Evolutionary conservation across 768 basidiomycete species (phyloP).

Genomic region (Russula emetica): DNA sequence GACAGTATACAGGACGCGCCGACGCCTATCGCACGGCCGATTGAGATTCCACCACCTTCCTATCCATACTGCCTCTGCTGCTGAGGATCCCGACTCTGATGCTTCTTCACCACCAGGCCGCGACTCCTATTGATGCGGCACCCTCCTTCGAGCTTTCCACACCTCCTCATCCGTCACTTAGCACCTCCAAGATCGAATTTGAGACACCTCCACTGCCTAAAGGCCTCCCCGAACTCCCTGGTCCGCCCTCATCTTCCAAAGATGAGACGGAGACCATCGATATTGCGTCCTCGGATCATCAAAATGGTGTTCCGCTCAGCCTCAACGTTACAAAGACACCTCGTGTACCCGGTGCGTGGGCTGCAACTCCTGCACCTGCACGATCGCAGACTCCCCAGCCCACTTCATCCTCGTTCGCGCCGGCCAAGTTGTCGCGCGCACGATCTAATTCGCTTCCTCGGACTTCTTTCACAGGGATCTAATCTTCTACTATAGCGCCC

Average conservation of each 20-base stretch:
- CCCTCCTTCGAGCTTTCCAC: conserved; percentile 39
- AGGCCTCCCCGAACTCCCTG: conserved; percentile 62
- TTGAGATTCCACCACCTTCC: conserved; percentile 22
- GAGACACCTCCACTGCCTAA: conserved; percentile 61
- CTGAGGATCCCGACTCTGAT: background rate
- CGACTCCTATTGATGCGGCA: conserved; percentile 19
- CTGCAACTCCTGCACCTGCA: conserved; percentile 37
- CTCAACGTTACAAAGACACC: conserved; percentile 43
- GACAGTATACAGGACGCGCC: conserved; percentile 30
- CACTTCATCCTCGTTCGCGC: conserved; percentile 3
- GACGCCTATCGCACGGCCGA: conserved; percentile 22
- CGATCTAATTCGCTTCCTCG: conserved; percentile 27
- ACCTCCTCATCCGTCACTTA: conserved; percentile 46
- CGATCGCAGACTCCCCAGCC: conserved; percentile 25
- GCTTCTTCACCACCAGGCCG: conserved; percentile 21
- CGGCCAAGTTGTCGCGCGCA: conserved; percentile 11
- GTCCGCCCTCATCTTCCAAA: conserved; percentile 52
- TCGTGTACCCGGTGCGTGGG: conserved; percentile 45
- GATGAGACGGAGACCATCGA: conserved; percentile 42
- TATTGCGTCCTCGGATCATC: conserved; percentile 30
- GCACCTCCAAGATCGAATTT: conserved; percentile 45
- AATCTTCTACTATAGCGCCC: background rate
- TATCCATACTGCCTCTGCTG: background rate
- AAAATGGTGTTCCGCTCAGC: conserved; percentile 28
- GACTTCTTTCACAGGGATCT: conserved; percentile 9